A percentile compares a stretch with the other conserved stretches of the same genome.
Conservation (phyloP, 2,329 filamentous ascomycete species). For the Diaporthe vaccinii region DNA sequence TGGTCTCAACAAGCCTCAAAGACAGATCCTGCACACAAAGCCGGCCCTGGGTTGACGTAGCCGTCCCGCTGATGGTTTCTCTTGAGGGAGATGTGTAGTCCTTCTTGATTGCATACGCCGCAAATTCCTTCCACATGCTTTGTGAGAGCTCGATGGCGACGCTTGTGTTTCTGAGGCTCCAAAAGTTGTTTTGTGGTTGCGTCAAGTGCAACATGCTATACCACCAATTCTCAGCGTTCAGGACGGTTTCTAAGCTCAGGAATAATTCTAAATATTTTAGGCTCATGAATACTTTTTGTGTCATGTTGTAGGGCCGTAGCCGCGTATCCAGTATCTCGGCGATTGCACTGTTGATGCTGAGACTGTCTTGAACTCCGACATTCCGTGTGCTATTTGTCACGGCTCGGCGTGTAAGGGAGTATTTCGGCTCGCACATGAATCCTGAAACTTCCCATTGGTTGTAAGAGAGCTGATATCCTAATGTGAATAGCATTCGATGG, state of each 20-base stretch:
- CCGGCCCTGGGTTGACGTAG: too few relatives aligned
- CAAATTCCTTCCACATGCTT: not conserved
- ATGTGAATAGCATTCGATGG: not conserved
- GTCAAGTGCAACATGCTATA: not conserved
- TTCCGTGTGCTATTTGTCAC: not conserved
- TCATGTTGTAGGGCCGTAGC: not conserved
- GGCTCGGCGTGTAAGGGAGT: not conserved
- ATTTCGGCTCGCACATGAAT: not conserved
- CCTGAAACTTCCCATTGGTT: not conserved
- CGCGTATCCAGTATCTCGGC: not conserved
- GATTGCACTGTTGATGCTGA: not conserved
- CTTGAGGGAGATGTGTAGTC: not conserved
- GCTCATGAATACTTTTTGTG: not conserved
- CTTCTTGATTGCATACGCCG: not conserved
- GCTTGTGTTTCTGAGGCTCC: not conserved
- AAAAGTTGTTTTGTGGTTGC: not conserved
- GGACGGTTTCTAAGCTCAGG: not conserved
- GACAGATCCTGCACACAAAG: not conserved
- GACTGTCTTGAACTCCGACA: not conserved
- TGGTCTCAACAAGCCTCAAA: not conserved
- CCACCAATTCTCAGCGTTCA: not conserved
- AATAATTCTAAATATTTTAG: too few relatives aligned
- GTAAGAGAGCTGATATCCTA: accelerated
- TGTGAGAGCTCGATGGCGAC: not conserved
- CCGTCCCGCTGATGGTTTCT: not conserved